These are phyloP conservation scores for Ascochyta lentis DNA, from an alignment of 2,329 filamentous ascomycete species.

Conservation along the genomic window DNA sequence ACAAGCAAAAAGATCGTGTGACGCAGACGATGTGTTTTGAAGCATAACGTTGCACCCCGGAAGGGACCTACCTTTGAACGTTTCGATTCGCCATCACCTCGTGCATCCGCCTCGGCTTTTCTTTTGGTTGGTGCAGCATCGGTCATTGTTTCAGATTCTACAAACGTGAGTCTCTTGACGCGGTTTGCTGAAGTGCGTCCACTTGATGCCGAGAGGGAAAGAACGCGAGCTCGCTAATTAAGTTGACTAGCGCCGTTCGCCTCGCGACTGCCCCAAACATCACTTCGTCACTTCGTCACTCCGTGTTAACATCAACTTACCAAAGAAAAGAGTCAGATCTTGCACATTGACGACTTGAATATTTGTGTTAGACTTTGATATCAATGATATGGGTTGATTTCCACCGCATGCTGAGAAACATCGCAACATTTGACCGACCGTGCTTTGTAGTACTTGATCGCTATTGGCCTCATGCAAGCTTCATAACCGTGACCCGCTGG, in stretches of 20 bases:
- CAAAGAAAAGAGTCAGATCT: no score
- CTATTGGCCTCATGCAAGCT: background rate
- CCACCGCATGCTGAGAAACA: background rate
- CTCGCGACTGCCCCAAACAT: background rate
- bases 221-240: constrained; percentile 1
- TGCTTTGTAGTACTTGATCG: background rate
- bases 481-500: background rate
- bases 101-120: constrained; percentile 43
- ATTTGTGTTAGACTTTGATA: background rate
- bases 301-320: no score
- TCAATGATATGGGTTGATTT: background rate
- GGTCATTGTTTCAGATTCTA: constrained; percentile 21
- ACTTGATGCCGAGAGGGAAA: background rate
- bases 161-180: background rate
- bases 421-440: background rate
- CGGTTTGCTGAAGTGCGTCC: background rate
- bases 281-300: background rate
- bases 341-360: no score
- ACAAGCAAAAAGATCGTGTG: constrained; percentile 20
- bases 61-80: constrained; percentile 46
- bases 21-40: constrained; percentile 22
- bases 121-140: constrained; percentile 41
- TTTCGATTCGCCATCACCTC: constrained; percentile 40
- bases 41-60: constrained; percentile 19
- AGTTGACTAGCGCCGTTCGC: background rate